A percentile compares a stretch with the other conserved stretches of the same genome.
phyloP scores from a whole-genome alignment of 73 alveolate species.

The Uronychia binucleata region DNA sequence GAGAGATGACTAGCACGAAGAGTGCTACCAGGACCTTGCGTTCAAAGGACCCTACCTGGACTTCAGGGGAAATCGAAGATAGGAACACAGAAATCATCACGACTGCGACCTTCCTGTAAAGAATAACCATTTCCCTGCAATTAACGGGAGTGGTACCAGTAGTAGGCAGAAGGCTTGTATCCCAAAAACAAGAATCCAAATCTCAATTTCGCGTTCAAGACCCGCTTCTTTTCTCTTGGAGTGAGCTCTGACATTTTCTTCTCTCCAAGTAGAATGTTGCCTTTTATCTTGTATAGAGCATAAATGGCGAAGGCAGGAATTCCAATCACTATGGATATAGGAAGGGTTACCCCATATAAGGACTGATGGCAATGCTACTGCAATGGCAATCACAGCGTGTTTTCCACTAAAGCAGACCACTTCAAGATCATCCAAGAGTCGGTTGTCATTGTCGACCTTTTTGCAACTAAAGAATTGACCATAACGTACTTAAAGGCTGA shows the following conservation, averaged over 20 bases:
- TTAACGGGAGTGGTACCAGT: constrained; percentile 14
- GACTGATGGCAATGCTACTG: constrained; percentile 42
- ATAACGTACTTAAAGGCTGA: constrained; percentile 11
- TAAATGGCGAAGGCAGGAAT: constrained; percentile 47
- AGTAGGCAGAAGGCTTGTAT: constrained; percentile 16
- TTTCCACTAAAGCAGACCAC: constrained; percentile 30
- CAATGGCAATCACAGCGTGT: constrained; percentile 16
- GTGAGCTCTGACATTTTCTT: background rate
- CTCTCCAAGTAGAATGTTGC: constrained; percentile 11
- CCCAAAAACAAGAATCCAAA: constrained; percentile 53
- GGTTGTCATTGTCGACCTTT: constrained; percentile 34
- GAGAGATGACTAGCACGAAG: constrained; percentile 8
- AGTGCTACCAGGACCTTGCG: constrained; percentile 42
- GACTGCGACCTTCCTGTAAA: constrained; percentile 50
- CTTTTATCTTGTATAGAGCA: constrained; percentile 16
- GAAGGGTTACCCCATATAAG: constrained; percentile 67
- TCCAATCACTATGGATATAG: too few species aligned
- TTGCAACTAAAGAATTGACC: constrained; percentile 45
- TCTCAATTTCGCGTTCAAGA: background rate
- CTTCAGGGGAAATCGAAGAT: constrained; percentile 11
- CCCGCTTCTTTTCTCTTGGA: background rate
- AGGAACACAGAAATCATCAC: constrained; percentile 46
- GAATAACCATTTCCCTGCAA: constrained; percentile 34
- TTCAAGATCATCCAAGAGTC: constrained; percentile 29
- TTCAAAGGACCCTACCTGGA: too few species aligned